Evolutionary conservation across 2,329 filamentous ascomycete species (phyloP).

Genomic region (Neoscytalidium dimidiatum): DNA sequence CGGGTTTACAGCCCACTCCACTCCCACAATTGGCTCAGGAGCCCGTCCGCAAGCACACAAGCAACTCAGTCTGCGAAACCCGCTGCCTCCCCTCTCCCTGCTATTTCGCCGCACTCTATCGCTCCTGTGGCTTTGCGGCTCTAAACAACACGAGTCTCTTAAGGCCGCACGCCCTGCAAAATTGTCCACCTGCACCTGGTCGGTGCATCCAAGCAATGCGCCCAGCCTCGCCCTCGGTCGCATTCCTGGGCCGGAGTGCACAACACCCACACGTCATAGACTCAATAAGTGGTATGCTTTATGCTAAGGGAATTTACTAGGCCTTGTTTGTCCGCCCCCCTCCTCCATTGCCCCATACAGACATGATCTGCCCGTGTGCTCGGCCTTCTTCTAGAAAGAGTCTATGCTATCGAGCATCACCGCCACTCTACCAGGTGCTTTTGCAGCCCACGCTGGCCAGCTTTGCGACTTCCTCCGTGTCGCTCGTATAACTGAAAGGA

Average conservation of each 20-base stretch:
- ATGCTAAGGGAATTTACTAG: constrained; percentile 8
- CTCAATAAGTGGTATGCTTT: background rate
- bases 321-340: background rate
- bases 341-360: background rate
- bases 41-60: background rate
- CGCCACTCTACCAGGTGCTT: background rate
- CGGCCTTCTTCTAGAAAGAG: background rate
- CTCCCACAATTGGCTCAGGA: background rate
- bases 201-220: too few species aligned
- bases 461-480: background rate
- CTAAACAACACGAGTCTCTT: background rate
- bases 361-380: constrained; percentile 1
- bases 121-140: constrained; percentile 12
- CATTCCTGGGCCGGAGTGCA: background rate
- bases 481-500: background rate
- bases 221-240: background rate
- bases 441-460: too few species aligned
- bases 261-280: constrained; percentile 4
- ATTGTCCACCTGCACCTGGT: background rate
- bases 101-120: constrained; percentile 5
- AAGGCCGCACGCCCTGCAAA: background rate
- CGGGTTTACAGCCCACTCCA: background rate
- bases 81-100: background rate
- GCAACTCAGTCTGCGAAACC: too few species aligned
- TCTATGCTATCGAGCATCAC: background rate